Percentiles rank a stretch among this genome's conserved stretches.
These are phyloP conservation scores for Naganishia friedmannii DNA, from an alignment of 768 basidiomycete genomes.

Conservation along the genomic window DNA sequence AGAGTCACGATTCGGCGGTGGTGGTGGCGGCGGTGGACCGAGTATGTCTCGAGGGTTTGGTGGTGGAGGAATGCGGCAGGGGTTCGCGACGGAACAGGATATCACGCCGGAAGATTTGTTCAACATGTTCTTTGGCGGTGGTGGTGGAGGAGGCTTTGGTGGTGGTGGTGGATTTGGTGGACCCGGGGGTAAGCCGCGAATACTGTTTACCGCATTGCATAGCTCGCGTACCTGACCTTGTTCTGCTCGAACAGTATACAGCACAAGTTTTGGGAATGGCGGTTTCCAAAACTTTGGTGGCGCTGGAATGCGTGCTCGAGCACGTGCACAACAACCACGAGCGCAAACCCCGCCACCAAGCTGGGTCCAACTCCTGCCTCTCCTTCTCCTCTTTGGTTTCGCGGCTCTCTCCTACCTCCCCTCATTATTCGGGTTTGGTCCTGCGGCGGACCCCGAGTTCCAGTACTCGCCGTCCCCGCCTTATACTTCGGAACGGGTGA, in stretches of 20 bases:
- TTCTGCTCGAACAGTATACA: slow-evolving; percentile 38
- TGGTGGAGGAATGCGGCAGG: slow-evolving; percentile 39
- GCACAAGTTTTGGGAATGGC: slow-evolving; percentile 43
- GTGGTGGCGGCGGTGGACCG: slow-evolving; percentile 40
- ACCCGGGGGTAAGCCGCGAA: slow-evolving; percentile 41
- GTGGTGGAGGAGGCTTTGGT: slow-evolving; percentile 58
- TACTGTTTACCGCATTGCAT: slow-evolving; percentile 24
- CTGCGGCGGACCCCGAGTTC: slow-evolving; percentile 75
- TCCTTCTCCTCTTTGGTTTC: slow-evolving; percentile 77
- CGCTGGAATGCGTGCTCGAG: slow-evolving; percentile 48
- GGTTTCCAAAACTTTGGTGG: slow-evolving; percentile 58
- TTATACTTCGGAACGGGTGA: slow-evolving; percentile 69
- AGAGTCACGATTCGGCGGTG: slow-evolving; percentile 60
- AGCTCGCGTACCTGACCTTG: slow-evolving; percentile 51
- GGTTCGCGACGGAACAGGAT: slow-evolving; percentile 66
- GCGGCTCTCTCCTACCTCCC: slow-evolving; percentile 79
- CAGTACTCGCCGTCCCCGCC: slow-evolving; percentile 64
- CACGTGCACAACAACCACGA: slow-evolving; percentile 52
- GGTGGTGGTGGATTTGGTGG: slow-evolving; percentile 59
- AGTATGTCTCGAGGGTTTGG: slow-evolving; percentile 40
- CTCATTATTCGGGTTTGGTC: slow-evolving; percentile 64
- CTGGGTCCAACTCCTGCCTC: slow-evolving; percentile 71
- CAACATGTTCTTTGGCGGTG: slow-evolving; percentile 94
- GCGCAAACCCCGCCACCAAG: slow-evolving; percentile 51
- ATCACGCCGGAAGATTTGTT: slow-evolving; percentile 93